Base-by-base conservation (phyloP, 805 yeast species). In the Dipodascus geniculatus region DNA sequence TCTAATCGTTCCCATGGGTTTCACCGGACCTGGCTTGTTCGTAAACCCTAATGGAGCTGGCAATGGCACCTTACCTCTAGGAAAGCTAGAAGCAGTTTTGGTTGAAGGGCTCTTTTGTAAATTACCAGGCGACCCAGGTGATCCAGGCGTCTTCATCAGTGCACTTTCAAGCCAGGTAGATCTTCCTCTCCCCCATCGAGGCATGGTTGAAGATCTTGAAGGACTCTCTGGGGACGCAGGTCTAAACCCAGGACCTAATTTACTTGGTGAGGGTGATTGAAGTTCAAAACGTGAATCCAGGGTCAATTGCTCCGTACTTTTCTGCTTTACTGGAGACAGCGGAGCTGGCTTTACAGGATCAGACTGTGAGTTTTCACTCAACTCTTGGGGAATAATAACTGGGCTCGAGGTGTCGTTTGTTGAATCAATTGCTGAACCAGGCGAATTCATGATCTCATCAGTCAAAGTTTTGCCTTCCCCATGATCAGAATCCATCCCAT, bases 111-210 rank as follows among this genome's bases (percentile, higher is more conserved):
- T 47, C n/a, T 47, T 22, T 14, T 22, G 31, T n/a, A 22, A 53
- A 35, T 53, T 61, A 9, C 20, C 17, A 6, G 44, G 19, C 6
- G 44, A 38, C 14, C 19, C 19, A 6, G 44, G 44, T 38, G 44
- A 38, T 9, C 44, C 44, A n/a, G 44, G 44, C 4, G 44, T 38
- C 50, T 57, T 57, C 51, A 53, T 56, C 31, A 62, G 51, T 3
- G 65, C 65, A 48, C 63, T 61, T 50, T 62, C 49, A 11, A 47
- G 49, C 49, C 49, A 47, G 17, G 44, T 38, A 3, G 63, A 58
- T 6, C 44, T 4, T n/a, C 20, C 17, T 17, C 44, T 14, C 11
- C 44, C 44, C 17, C 17, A 38, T 38, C 44, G 17, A 17, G 44
- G 44, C 4, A 38, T 14, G 4, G 44, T 38, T 4, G 44, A 38